phyloP scores from a whole-genome alignment of 768 basidiomycete species.

The Tricholoma furcatifolium region DNA sequence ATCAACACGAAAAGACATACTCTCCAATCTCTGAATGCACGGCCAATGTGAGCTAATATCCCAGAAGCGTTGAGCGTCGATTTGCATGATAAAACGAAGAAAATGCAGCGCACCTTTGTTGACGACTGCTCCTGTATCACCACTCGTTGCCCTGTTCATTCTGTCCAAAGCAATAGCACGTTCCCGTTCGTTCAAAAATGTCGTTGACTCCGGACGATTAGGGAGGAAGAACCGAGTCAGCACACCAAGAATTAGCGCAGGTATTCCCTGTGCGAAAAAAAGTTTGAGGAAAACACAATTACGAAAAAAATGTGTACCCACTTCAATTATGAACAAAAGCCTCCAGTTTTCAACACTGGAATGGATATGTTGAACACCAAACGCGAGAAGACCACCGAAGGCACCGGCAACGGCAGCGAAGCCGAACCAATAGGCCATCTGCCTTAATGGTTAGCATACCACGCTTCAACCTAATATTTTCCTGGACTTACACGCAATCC shows the following conservation, averaged over 20 bases:
- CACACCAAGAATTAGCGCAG: conserved; percentile 63
- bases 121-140: conserved; percentile 62
- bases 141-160: conserved; percentile 63
- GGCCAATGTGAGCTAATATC: conserved; percentile 52
- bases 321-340: conserved; percentile 74
- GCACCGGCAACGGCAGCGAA: conserved; percentile 85
- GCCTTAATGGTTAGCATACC: neutral
- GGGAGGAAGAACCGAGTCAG: conserved; percentile 57
- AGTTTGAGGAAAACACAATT: neutral
- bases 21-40: conserved; percentile 74
- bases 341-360: conserved; percentile 52
- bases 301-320: conserved; percentile 17
- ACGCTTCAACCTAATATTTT: neutral
- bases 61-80: neutral
- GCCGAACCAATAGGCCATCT: conserved; percentile 80
- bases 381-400: conserved; percentile 83
- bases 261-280: conserved; percentile 49
- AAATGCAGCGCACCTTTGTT: conserved; percentile 47
- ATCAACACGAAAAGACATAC: conserved; percentile 29
- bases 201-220: conserved; percentile 69
- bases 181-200: conserved; percentile 50
- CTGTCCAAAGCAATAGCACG: conserved; percentile 64
- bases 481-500: conserved; percentile 53
- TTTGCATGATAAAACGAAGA: neutral
- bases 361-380: conserved; percentile 67